These are phyloP conservation scores for Kodamaea fungicola DNA, from an alignment of 1,139 yeast genomes.

Conservation along the genomic window DNA sequence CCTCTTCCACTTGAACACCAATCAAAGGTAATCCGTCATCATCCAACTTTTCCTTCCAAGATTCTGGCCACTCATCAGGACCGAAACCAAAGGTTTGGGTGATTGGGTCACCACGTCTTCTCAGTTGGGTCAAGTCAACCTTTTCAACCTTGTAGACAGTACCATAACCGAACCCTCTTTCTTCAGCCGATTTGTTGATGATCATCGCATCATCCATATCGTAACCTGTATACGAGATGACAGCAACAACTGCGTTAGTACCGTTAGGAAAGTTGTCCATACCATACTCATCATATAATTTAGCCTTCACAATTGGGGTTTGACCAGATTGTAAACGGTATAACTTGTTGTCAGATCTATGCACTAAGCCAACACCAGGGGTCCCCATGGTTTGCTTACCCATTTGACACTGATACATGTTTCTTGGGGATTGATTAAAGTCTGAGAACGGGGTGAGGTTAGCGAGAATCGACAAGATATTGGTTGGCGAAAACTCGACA, in stretches of 20 bases:
- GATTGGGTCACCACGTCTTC: slow-evolving; percentile 92
- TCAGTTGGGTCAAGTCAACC: slow-evolving; percentile 71
- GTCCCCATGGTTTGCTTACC: slow-evolving; percentile 99
- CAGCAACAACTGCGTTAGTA: slow-evolving; percentile 97
- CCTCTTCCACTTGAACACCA: slow-evolving; percentile 87
- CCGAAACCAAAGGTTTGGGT: slow-evolving; percentile 96
- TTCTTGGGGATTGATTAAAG: slow-evolving; percentile 98
- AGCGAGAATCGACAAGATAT: slow-evolving; percentile 88
- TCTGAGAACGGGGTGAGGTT: slow-evolving; percentile 97
- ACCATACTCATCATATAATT: slow-evolving; percentile 91
- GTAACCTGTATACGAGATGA: slow-evolving; percentile 95
- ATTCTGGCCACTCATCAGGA: slow-evolving; percentile 84
- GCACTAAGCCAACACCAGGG: slow-evolving; percentile 91
- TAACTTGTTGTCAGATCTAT: slow-evolving; percentile 91
- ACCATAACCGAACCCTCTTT: slow-evolving; percentile 97
- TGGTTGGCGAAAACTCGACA: slow-evolving; percentile 93
- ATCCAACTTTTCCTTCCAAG: slow-evolving; percentile 85
- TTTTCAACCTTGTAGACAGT: slow-evolving; percentile 93
- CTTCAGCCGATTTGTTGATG: slow-evolving; percentile 93
- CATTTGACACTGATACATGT: slow-evolving; percentile 99
- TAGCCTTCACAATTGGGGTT: slow-evolving; percentile 95
- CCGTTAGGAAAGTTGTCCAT: slow-evolving; percentile 99
- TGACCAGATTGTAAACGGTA: slow-evolving; percentile 94
- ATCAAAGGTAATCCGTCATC: slow-evolving; percentile 90
- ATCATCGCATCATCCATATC: slow-evolving; percentile 99